Evolutionary conservation across 345 rosid genomes (phyloP).

Genomic region (Erucastrum elatum): DNA sequence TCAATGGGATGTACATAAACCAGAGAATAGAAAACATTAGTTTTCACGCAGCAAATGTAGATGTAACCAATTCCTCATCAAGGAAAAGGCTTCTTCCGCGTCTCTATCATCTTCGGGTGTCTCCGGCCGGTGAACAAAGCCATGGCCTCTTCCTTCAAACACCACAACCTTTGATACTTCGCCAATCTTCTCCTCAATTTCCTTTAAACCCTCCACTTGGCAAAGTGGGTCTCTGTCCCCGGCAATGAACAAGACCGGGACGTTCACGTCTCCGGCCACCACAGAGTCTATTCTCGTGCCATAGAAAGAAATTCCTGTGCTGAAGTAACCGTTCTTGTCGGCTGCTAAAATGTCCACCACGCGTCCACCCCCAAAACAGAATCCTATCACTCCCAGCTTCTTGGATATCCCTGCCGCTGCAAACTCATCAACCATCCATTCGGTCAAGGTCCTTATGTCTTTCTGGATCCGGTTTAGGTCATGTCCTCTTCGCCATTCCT

Average conservation of each 20-base stretch:
- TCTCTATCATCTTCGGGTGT: slow-evolving; percentile 77
- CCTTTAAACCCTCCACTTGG: slow-evolving; percentile 44
- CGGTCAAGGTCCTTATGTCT: slow-evolving; percentile 52
- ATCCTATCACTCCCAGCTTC: slow-evolving; percentile 80
- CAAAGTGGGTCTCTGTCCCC: slow-evolving; percentile 82
- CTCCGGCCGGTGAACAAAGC: slow-evolving; percentile 70
- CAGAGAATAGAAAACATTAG: not conserved
- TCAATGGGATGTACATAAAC: not conserved
- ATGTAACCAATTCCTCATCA: slow-evolving; percentile 73
- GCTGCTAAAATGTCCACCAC: slow-evolving; percentile 61
- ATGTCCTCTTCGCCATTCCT: slow-evolving; percentile 61
- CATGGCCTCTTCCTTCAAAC: slow-evolving; percentile 74
- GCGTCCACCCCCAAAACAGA: slow-evolving; percentile 84
- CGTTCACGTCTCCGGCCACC: slow-evolving; percentile 48
- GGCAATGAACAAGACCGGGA: slow-evolving; percentile 70
- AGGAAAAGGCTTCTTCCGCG: slow-evolving; percentile 68
- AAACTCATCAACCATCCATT: slow-evolving; percentile 83
- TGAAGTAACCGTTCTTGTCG: slow-evolving; percentile 54
- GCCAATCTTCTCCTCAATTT: slow-evolving; percentile 51
- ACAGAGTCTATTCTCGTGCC: slow-evolving; percentile 72
- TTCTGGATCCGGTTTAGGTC: slow-evolving; percentile 50
- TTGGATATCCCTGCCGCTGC: slow-evolving; percentile 75
- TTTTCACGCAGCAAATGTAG: slow-evolving; percentile 40
- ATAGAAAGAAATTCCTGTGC: slow-evolving; percentile 72
- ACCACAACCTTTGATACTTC: slow-evolving; percentile 53